Conservation (phyloP, 116 monocot species). For the Papilionanthe hybrid region DNA sequence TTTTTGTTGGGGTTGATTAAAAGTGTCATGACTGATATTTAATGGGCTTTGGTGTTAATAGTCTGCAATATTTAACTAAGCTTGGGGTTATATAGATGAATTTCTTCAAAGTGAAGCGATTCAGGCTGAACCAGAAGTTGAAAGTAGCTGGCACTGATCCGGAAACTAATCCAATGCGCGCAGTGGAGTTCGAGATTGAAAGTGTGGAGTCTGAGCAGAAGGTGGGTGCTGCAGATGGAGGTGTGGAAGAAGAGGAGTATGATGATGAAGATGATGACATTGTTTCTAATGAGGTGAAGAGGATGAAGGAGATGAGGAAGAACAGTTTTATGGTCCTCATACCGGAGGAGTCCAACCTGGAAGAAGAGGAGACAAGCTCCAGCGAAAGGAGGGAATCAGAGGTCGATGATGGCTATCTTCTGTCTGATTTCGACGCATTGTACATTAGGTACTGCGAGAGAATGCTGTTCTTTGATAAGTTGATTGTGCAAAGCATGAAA, state of each 20-base stretch:
- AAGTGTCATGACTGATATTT: background rate
- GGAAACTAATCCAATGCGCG: background rate
- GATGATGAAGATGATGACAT: slow-evolving; percentile 88
- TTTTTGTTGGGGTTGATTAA: background rate
- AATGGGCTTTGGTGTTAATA: background rate
- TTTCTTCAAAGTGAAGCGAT: slow-evolving; percentile 21
- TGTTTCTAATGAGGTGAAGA: slow-evolving; percentile 85
- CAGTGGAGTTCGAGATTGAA: background rate
- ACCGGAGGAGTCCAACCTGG: slow-evolving; percentile 63
- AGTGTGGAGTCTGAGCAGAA: slow-evolving; percentile 4
- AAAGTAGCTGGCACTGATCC: slow-evolving; percentile 17
- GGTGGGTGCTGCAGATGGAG: background rate
- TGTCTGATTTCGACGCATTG: slow-evolving; percentile 61
- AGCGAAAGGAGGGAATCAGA: slow-evolving; percentile 67
- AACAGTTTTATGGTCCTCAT: slow-evolving; percentile 95
- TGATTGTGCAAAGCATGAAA: slow-evolving; percentile 46
- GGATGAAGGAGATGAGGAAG: slow-evolving; percentile 87
- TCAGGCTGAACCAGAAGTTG: slow-evolving; percentile 2
- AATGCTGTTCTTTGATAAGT: slow-evolving; percentile 86
- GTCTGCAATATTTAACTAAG: background rate
- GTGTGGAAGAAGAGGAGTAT: slow-evolving; percentile 31
- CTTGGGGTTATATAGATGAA: slow-evolving; percentile 5
- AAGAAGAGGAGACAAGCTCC: slow-evolving; percentile 63
- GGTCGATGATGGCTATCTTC: slow-evolving; percentile 36
- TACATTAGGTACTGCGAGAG: slow-evolving; percentile 71